These are phyloP conservation scores for Amaranthus tricolor DNA, from an alignment of 179 eudicot species.

Conservation along the genomic window DNA sequence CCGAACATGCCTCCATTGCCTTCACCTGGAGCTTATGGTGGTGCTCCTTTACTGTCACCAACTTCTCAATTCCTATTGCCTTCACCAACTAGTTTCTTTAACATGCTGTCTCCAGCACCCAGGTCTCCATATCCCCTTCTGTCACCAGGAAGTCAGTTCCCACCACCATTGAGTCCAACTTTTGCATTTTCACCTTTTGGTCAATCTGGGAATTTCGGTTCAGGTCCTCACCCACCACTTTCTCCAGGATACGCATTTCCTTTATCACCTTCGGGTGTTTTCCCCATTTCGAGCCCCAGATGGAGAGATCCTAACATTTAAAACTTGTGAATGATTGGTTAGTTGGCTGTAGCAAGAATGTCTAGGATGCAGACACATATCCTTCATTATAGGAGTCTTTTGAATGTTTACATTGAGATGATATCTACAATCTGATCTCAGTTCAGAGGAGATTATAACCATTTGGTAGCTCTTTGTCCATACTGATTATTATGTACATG, in stretches of 20 bases:
- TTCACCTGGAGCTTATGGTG: conserved; percentile 43
- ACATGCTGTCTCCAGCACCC: conserved; percentile 59
- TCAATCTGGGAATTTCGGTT: conserved; percentile 71
- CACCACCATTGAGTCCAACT: conserved; percentile 76
- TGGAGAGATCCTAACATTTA: conserved; percentile 60
- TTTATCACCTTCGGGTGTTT: conserved; percentile 70
- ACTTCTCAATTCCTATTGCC: conserved; percentile 45
- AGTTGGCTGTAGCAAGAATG: conserved; percentile 13
- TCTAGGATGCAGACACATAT: conserved; percentile 19
- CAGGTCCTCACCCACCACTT: conserved; percentile 71
- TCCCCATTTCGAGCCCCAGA: conserved; percentile 70
- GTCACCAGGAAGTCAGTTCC: conserved; percentile 80
- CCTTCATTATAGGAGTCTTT: conserved; percentile 23
- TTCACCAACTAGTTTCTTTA: conserved; percentile 64
- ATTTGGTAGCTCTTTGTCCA: conserved; percentile 31
- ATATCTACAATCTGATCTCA: conserved; percentile 32
- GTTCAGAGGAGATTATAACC: conserved; percentile 24
- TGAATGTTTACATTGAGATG: conserved; percentile 14
- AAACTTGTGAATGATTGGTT: background rate
- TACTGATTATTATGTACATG: conserved; percentile 22
- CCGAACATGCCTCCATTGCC: conserved; percentile 40
- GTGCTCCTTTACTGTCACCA: conserved; percentile 45
- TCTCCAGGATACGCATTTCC: conserved; percentile 81
- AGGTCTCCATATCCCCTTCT: conserved; percentile 78
- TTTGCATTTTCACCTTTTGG: conserved; percentile 66